Evolutionary conservation across 2,329 filamentous ascomycete species (phyloP).

Genomic region (Pezicula rhizophila): DNA sequence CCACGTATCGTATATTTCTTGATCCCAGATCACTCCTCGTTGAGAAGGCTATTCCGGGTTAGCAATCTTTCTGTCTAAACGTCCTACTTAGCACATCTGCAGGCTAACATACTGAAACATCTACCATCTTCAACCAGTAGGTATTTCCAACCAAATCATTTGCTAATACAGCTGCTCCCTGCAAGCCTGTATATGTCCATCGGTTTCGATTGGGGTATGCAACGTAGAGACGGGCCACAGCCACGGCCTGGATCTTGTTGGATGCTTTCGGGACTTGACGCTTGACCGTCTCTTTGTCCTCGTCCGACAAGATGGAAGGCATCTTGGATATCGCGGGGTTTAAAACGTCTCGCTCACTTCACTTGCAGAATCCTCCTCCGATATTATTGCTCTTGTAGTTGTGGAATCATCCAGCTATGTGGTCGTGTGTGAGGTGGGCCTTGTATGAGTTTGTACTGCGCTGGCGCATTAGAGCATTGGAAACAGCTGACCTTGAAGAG

Average conservation of each 20-base stretch:
- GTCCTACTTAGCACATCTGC: neutral
- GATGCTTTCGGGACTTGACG: slow-evolving; percentile 85
- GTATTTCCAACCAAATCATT: slow-evolving; percentile 94
- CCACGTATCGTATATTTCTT: slow-evolving; percentile 95
- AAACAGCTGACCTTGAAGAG: neutral
- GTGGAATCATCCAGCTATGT: slow-evolving; percentile 10
- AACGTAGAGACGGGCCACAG: slow-evolving; percentile 87
- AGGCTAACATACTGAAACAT: slow-evolving; percentile 70
- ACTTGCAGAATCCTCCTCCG: neutral
- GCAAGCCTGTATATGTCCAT: slow-evolving; percentile 94
- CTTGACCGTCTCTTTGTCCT: slow-evolving; percentile 95
- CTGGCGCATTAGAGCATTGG: slow-evolving; percentile 19
- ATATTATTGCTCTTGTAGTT: neutral
- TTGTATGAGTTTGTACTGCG: slow-evolving; percentile 16
- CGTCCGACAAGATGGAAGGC: slow-evolving; percentile 65
- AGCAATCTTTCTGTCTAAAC: slow-evolving; percentile 8
- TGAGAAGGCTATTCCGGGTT: slow-evolving; percentile 53
- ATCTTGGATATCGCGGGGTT: slow-evolving; percentile 17
- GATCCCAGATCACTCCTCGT: slow-evolving; percentile 89
- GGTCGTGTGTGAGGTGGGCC: slow-evolving; percentile 22
- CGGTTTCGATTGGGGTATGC: slow-evolving; percentile 76
- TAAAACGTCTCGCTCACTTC: neutral
- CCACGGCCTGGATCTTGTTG: slow-evolving; percentile 97
- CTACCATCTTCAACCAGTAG: slow-evolving; percentile 96
- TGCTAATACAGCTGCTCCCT: slow-evolving; percentile 84